Base-by-base conservation (phyloP, 495 filamentous ascomycete species). In the Aspergillus nanangensis region DNA sequence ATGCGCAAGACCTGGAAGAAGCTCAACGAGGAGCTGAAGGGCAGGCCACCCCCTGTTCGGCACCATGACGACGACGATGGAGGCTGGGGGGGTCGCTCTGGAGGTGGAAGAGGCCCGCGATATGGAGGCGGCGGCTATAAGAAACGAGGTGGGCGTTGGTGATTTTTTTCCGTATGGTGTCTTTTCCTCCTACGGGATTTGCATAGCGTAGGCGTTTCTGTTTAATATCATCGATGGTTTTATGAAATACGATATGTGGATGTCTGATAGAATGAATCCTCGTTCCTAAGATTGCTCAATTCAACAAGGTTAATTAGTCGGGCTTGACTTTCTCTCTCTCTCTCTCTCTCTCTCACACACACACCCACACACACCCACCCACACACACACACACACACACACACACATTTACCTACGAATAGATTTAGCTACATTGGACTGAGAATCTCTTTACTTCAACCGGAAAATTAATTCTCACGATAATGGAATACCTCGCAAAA, bases 1-100 rank as follows among this genome's bases (percentile, higher is more conserved):
- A 98, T 98, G 93, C 80, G 93, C 51, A 93, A 88, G 74, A 90
- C 87, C 10, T 87, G 75, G 55, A 93, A 95, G 51, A 71, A 76
- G n/a, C 77, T 98, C 45, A 84, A 84, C 44, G 88, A 88, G 66
- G 93, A 98, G 62, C 70, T 95, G 48, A 82, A 87, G 45, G 83
- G 83, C 4, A 65, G 85, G n/a, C 71, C 78, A 35, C 78, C 81
- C 11, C 80, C 84, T 15, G 63, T 69, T 37, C 77, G 86, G 52
- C 63, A 71, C 13, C 65, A 71, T 21, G 73, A 78, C 41, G 71
- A 74, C 38, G 74, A 78, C 32, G 69, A 78, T 36, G 69, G 76
- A 43, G 80, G 81, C 10, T 75, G 77, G 20, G 78, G 83, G 45
- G 70, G 75, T 5, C 57, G 72, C 22, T 66, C 62, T 36, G 63